Evolutionary conservation across 176 grass and related monocot species (phyloP).

Genomic region (Zizania latifolia): DNA sequence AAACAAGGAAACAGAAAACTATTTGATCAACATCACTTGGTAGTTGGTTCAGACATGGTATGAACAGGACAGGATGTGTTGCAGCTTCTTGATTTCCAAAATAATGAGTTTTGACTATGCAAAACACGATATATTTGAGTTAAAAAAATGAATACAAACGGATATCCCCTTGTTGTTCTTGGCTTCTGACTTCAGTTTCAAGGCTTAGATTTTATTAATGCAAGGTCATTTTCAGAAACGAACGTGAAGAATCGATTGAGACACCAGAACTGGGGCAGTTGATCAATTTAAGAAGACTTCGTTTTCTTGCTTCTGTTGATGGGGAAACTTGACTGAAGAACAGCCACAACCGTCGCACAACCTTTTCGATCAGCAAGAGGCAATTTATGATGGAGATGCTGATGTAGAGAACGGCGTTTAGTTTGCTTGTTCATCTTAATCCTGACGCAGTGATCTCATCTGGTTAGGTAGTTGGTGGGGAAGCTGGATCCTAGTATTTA

Average conservation of each 20-base stretch:
- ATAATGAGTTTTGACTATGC: background rate
- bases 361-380: background rate
- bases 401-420: background rate
- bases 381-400: background rate
- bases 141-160: too few species aligned
- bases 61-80: background rate
- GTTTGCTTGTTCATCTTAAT: background rate
- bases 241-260: conserved; percentile 8
- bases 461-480: background rate
- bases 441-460: background rate
- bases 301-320: background rate
- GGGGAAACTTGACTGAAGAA: background rate
- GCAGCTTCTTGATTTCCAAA: background rate
- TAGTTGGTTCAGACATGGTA: background rate
- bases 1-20: background rate
- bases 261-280: background rate
- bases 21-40: background rate
- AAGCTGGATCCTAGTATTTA: background rate
- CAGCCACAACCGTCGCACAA: background rate
- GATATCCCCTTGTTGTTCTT: background rate
- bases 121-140: too few species aligned
- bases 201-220: background rate
- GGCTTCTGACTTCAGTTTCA: background rate
- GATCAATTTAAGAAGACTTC: background rate
- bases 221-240: background rate